Evolutionary conservation across 1,284 basidiomycete species (phyloP), one percentile per base, ranked within the genome.

Genomic region (Ceratobasidium sp.): DNA sequence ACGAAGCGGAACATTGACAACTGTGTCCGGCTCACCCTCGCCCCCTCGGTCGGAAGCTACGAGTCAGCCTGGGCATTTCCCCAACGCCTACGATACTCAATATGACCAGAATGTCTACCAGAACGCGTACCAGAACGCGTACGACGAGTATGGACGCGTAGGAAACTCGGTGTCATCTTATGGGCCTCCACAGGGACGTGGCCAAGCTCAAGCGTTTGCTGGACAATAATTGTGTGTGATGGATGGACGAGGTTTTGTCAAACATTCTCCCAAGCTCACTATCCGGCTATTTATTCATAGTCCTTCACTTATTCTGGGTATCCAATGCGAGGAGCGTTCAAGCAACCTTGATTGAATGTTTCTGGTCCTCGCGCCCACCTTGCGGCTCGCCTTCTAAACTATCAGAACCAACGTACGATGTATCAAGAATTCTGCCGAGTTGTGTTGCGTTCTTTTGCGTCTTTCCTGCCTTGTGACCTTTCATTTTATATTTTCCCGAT

Each of bases 391-490:
- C 46, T 28, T 26, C 26, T 65, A 65, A 65, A 46, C 62, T 65
- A 65, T 65, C 62, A 62, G 16, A 57, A 57, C 53, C 48, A 21
- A 34, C 62, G 62, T 46, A 65, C 48, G 21, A 52, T 65, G 62
- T 65, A 65, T 65, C 62, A 50, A 53, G 62, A 65, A 52, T 26
- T 21, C n/a, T 32, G 45, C 23, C n/a, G 43, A 62, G 18, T 62
- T 65, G 60, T 53, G n/a, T n/a, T n/a, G n/a, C 16, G 23, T 21
- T 50, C 34, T 45, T 26, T 34, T 26, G 58, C 26, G 34, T 32
- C 39, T 60, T 43, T 23, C 18, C 26, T 21, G 5, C 6, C 3
- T 4, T 26, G 48, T 28, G 48, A 28, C 21, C 43, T 23, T 60
- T 60, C 36, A 41, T 60, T 34, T 16, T 43, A 18, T 41, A 5